phyloP scores from a whole-genome alignment of 768 basidiomycete genomes.

The Brasilioporus rufonigricans region DNA sequence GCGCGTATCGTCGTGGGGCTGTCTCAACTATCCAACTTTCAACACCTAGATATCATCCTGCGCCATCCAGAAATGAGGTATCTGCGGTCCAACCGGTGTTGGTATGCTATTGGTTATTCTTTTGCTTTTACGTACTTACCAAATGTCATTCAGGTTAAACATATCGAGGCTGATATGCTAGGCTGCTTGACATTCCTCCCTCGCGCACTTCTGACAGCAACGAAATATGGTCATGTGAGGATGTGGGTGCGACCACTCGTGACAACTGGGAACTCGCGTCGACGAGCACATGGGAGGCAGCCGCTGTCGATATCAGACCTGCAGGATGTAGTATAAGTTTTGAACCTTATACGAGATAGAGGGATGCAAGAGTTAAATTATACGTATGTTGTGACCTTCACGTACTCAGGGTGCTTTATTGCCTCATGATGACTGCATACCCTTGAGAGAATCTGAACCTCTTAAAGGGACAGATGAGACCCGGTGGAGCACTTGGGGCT shows the following conservation, averaged over 20 bases:
- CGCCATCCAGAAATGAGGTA: conserved; percentile 88
- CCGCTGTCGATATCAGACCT: conserved; percentile 31
- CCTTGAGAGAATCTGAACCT: background rate
- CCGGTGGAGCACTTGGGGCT: too few species aligned
- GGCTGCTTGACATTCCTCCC: conserved; percentile 76
- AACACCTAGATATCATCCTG: conserved; percentile 69
- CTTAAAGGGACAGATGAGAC: background rate
- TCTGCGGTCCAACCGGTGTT: conserved; percentile 89
- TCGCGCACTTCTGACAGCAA: conserved; percentile 73
- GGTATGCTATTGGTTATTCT: conserved; percentile 41
- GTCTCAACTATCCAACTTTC: conserved; percentile 59
- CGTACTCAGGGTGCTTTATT: background rate
- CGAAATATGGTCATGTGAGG: conserved; percentile 73
- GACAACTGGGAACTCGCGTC: conserved; percentile 24
- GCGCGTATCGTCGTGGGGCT: conserved; percentile 57
- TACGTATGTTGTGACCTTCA: conserved; percentile 8
- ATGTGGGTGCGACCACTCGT: conserved; percentile 81
- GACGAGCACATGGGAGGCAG: conserved; percentile 31
- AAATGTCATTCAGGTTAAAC: conserved; percentile 57
- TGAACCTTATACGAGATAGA: background rate
- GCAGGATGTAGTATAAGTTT: conserved; percentile 23
- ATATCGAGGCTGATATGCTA: conserved; percentile 77
- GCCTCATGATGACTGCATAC: background rate
- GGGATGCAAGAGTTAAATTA: conserved; percentile 10
- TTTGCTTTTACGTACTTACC: background rate